Evolutionary conservation across 2,329 filamentous ascomycete genomes (phyloP).

Genomic region (Sclerotinia glacialis): DNA sequence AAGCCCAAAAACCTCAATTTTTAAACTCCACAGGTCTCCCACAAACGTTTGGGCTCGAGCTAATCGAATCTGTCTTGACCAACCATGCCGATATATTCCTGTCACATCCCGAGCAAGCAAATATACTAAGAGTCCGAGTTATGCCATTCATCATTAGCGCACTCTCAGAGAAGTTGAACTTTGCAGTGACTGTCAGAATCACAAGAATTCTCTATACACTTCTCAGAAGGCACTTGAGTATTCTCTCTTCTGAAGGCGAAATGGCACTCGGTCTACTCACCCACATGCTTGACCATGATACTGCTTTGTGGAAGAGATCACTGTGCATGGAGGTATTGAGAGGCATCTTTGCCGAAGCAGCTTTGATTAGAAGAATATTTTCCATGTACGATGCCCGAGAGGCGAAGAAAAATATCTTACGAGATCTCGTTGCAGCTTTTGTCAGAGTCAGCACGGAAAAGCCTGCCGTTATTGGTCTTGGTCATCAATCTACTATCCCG

Average conservation of each 20-base stretch:
- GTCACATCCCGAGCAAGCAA: slow-evolving; percentile 73
- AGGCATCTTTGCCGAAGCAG: slow-evolving; percentile 78
- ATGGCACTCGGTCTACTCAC: slow-evolving; percentile 79
- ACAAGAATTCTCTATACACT: slow-evolving; percentile 81
- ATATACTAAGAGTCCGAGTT: slow-evolving; percentile 71
- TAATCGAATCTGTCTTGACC: slow-evolving; percentile 85
- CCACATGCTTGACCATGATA: slow-evolving; percentile 84
- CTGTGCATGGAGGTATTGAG: slow-evolving; percentile 90
- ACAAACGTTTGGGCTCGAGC: slow-evolving; percentile 80
- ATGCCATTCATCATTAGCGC: slow-evolving; percentile 80
- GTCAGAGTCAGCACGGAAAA: slow-evolving; percentile 93
- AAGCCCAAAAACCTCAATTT: slow-evolving; percentile 79
- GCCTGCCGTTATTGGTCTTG: slow-evolving; percentile 81
- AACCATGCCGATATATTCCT: slow-evolving; percentile 82
- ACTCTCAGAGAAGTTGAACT: slow-evolving; percentile 73
- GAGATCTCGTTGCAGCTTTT: slow-evolving; percentile 80
- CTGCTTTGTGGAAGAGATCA: slow-evolving; percentile 78
- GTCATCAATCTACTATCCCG: slow-evolving; percentile 83
- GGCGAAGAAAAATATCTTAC: slow-evolving; percentile 71
- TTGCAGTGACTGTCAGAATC: slow-evolving; percentile 77
- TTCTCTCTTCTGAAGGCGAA: slow-evolving; percentile 75
- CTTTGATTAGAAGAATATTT: slow-evolving; percentile 76
- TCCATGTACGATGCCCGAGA: slow-evolving; percentile 72
- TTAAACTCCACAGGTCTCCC: slow-evolving; percentile 75
- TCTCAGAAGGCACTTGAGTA: slow-evolving; percentile 71